phyloP scores from a whole-genome alignment of 768 basidiomycete species.

The Mycena galopus region DNA sequence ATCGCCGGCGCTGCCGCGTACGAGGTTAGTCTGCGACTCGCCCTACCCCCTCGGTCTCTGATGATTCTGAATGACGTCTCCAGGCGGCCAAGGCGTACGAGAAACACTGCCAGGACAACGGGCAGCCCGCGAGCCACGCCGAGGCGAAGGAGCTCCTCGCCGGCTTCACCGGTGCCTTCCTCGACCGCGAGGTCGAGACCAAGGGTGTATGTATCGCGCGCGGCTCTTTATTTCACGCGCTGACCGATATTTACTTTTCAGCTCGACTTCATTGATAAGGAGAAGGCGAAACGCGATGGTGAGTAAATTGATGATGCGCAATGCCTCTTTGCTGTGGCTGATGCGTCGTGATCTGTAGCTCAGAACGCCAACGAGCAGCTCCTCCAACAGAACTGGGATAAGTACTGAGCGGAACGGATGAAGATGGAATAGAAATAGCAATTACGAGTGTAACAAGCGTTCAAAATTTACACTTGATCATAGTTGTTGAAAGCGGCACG shows the following conservation, averaged over 20 bases:
- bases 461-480: no score
- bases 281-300: conserved; percentile 18
- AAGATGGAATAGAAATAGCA: no score
- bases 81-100: conserved; percentile 74
- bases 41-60: no score
- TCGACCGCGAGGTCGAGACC: conserved; percentile 60
- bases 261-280: conserved; percentile 8
- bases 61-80: no score
- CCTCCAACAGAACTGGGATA: no score
- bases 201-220: conserved; percentile 57
- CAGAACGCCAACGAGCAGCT: no score
- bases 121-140: conserved; percentile 54
- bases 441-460: no score
- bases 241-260: neutral
- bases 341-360: no score
- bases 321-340: no score
- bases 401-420: no score
- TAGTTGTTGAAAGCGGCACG: no score
- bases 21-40: conserved; percentile 54
- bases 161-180: conserved; percentile 54
- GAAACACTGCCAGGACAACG: conserved; percentile 55
- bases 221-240: neutral
- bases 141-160: conserved; percentile 63
- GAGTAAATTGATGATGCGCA: neutral
- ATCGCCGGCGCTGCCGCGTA: conserved; percentile 76